phyloP scores from a whole-genome alignment of 768 basidiomycete species.

The Mycena sanguinolenta region DNA sequence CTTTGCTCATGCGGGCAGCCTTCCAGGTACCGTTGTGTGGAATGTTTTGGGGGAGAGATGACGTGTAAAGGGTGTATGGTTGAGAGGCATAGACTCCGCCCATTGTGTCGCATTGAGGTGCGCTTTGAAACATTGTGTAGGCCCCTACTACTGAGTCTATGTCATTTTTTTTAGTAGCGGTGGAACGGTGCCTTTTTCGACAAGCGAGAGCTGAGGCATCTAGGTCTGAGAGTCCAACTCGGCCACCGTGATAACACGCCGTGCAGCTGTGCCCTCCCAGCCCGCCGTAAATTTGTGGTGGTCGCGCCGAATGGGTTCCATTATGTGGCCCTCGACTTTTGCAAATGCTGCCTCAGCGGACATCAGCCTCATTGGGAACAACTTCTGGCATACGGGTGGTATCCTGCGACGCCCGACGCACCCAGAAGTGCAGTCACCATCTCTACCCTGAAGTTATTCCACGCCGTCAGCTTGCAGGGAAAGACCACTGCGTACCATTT shows the following conservation, averaged over 20 bases:
- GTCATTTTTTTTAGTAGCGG: not conserved
- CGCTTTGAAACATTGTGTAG: not conserved
- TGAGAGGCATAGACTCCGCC: not conserved
- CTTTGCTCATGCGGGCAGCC: not conserved
- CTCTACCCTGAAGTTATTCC: not conserved
- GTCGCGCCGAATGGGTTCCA: not conserved
- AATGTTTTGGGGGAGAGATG: no score
- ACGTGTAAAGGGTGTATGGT: not conserved
- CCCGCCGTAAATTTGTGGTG: not conserved
- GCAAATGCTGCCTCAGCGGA: not conserved
- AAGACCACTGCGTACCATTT: not conserved
- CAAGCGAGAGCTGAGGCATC: not conserved
- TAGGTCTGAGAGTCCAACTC: not conserved
- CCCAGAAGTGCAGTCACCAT: not conserved
- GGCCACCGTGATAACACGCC: not conserved
- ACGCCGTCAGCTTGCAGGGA: not conserved
- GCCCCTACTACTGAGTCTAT: not conserved
- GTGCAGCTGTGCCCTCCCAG: not conserved
- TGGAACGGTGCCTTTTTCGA: not conserved
- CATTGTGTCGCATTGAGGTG: not conserved
- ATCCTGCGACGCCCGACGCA: not conserved
- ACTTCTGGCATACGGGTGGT: not conserved
- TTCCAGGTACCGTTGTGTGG: not conserved
- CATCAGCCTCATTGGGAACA: not conserved
- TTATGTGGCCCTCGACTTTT: no score